Base-by-base conservation (phyloP, 257 asterid genomes). In the Gardenia jasminoides region DNA sequence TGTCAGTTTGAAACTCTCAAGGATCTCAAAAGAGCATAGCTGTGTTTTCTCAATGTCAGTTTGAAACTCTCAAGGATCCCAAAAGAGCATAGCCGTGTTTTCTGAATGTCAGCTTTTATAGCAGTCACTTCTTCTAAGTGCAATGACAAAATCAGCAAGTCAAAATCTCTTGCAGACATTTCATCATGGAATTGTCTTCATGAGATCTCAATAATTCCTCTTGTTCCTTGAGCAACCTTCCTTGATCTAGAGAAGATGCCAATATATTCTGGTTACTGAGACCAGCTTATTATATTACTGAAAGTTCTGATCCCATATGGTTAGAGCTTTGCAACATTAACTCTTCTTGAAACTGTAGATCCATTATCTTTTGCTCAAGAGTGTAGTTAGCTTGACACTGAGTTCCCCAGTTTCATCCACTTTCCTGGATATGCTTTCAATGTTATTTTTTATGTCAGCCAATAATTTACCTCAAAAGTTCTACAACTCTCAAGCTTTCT, bases 401-500 rank as follows among this genome's bases (percentile, higher is more conserved):
- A 92, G 86, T 65, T 88, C 91, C 91, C 76, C 91, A 46, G 89
- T 83, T 85, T 92, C 96, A 79, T 87, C 88, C 70, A 89, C 97
- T 90, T 93, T 88, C 81, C 91, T 86, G 31, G 96, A 88, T 62
- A 96, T 85, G 44, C 91, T 90, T 72, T 88, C 92, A 82, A 90
- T 91, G 71, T 88, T 84, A 39, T 79, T 88, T 85, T 86, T 90
- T 56, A 96, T 88, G 83, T 96, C 98, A 33, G 88, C 84, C 91
- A 96, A 78, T 82, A 93, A 79, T 88, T 93, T 93, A 78, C 97
- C 96, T 93, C 86, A 67, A 92, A 84, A 76, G 76, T 80, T 81
- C 98, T 89, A 84, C 96, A 92, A 84, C 89, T 87, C 74, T 93
- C 94, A 65, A 96, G 97, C 87, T 96, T 98, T 79, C 82, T 86